A percentile compares a stretch with the other conserved stretches of the same genome.
Conservation (phyloP, 2,329 filamentous ascomycete genomes). For the Graphiopsis chlorocephala region DNA sequence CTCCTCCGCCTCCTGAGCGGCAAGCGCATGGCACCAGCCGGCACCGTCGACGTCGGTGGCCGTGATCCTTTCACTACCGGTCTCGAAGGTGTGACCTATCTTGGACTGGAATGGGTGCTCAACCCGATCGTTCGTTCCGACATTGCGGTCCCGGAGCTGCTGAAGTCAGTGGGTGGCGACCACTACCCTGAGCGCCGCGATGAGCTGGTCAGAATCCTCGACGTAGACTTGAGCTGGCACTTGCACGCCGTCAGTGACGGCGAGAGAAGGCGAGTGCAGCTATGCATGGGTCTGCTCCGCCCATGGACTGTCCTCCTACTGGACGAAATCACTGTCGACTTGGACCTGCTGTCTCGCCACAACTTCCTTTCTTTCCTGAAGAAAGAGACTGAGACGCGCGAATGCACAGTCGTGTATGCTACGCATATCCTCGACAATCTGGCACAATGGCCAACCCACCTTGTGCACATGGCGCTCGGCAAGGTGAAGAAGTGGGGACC, state of each 20-base stretch:
- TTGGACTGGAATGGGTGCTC: constrained; percentile 96
- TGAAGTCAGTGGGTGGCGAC: constrained; percentile 82
- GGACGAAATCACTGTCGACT: constrained; percentile 95
- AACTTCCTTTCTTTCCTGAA: constrained; percentile 86
- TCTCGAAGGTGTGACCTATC: constrained; percentile 92
- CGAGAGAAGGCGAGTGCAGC: constrained; percentile 84
- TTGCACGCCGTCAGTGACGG: constrained; percentile 96
- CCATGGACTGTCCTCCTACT: constrained; percentile 90
- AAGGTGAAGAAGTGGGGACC: constrained; percentile 81
- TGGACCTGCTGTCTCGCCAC: constrained; percentile 80
- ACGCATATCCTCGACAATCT: constrained; percentile 97
- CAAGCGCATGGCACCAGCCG: constrained; percentile 81
- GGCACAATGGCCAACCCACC: constrained; percentile 88
- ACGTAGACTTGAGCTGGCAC: constrained; percentile 88
- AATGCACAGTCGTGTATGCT: constrained; percentile 93
- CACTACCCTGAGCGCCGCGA: constrained; percentile 78
- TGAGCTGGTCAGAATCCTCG: constrained; percentile 81
- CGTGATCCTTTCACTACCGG: constrained; percentile 89
- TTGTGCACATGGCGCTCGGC: constrained; percentile 93
- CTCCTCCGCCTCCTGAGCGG: constrained; percentile 90
- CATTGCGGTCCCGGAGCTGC: constrained; percentile 83
- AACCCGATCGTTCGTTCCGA: constrained; percentile 95
- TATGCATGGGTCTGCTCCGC: constrained; percentile 90
- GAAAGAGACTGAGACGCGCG: constrained; percentile 74
- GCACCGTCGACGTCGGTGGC: constrained; percentile 73